These are phyloP conservation scores for Euryodendron excelsum DNA, from an alignment of 148 eudicot genomes.

Conservation along the genomic window DNA sequence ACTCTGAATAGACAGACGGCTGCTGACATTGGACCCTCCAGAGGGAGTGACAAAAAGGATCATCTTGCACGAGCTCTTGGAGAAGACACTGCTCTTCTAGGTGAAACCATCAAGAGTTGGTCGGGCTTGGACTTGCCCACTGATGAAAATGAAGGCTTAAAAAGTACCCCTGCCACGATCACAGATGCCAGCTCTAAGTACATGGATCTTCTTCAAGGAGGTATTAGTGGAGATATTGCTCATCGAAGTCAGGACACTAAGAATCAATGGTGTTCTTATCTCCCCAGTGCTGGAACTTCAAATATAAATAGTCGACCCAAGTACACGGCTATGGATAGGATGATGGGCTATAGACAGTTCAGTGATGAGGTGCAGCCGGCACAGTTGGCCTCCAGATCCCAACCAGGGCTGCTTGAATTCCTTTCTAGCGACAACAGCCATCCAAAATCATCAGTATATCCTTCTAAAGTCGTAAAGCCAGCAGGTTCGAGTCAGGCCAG, in stretches of 20 bases:
- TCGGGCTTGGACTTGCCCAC: background rate
- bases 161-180: too few relatives aligned
- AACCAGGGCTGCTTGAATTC: conserved; percentile 2
- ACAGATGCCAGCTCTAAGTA: background rate
- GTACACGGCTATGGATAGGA: too few relatives aligned
- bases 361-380: background rate
- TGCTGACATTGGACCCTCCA: too few relatives aligned
- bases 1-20: too few relatives aligned
- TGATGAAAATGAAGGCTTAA: background rate
- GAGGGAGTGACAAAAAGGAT: too few relatives aligned
- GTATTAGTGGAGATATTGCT: background rate
- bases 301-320: too few relatives aligned
- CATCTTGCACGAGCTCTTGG: background rate
- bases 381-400: background rate
- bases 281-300: too few relatives aligned
- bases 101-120: background rate
- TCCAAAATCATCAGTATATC: background rate
- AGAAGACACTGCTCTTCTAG: background rate
- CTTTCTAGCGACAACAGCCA: background rate
- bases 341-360: too few relatives aligned
- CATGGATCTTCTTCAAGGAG: background rate
- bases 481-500: background rate
- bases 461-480: conserved; percentile 15
- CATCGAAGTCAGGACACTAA: background rate
- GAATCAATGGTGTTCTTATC: background rate